Conservation (phyloP, 441 rosid species). For the Biscutella laevigata region DNA sequence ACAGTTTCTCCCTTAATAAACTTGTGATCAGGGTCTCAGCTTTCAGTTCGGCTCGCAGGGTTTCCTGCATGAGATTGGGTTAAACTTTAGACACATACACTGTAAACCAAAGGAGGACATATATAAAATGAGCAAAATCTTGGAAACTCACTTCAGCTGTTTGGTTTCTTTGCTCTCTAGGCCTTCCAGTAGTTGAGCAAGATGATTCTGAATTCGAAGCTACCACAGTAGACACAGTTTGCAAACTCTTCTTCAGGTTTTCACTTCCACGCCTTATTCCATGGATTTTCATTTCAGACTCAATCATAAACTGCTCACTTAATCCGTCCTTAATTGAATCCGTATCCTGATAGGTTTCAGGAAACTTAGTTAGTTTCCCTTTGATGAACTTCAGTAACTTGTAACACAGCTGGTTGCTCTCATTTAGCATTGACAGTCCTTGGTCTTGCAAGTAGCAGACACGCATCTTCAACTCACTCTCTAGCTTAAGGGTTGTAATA, state of each 20-base stretch:
- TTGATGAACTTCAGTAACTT: conserved; percentile 63
- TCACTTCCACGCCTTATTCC: conserved; percentile 64
- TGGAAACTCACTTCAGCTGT: conserved; percentile 47
- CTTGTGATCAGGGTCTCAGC: conserved; percentile 64
- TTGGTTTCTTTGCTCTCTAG: conserved; percentile 33
- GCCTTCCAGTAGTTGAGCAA: conserved; percentile 14
- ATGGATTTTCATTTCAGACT: conserved; percentile 61
- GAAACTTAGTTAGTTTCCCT: conserved; percentile 39
- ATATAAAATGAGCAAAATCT: not conserved
- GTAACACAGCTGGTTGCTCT: conserved; percentile 47
- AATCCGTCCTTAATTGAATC: conserved; percentile 35
- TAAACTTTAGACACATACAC: conserved; percentile 1
- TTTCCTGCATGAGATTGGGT: conserved; percentile 38
- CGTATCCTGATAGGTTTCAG: conserved; percentile 35
- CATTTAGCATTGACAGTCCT: conserved; percentile 61
- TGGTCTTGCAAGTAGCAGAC: conserved; percentile 66
- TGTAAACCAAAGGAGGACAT: not conserved
- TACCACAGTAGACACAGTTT: conserved; percentile 39
- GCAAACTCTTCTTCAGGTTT: conserved; percentile 69
- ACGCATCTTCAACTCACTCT: conserved; percentile 59
- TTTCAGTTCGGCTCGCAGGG: conserved; percentile 50
- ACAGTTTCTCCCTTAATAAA: conserved; percentile 71
- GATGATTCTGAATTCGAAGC: conserved; percentile 31
- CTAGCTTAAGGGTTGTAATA: conserved; percentile 56
- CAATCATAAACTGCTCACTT: conserved; percentile 64